Conservation (phyloP, 768 basidiomycete genomes). For the Amanita pallidorosea region DNA sequence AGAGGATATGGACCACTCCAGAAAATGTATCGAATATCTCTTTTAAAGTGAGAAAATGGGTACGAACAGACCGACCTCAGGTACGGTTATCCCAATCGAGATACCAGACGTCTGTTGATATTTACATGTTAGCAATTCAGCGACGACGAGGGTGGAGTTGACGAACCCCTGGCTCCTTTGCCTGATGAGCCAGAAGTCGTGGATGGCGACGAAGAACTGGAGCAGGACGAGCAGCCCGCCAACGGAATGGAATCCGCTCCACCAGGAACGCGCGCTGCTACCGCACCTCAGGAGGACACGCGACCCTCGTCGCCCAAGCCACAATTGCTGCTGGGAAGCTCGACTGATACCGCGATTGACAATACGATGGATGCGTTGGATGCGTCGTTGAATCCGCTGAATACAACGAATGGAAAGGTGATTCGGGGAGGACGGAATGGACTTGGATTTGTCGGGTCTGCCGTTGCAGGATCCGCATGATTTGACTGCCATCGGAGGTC, state of each 20-base stretch:
- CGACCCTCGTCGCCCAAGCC: slow-evolving; percentile 61
- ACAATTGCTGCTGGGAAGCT: slow-evolving; percentile 38
- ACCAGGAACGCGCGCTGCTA: slow-evolving; percentile 14
- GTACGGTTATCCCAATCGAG: slow-evolving; percentile 20
- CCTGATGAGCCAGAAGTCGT: slow-evolving; percentile 69
- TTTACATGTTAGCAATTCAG: slow-evolving; percentile 64
- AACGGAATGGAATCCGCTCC: slow-evolving; percentile 18
- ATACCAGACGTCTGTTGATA: not conserved
- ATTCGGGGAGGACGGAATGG: slow-evolving; percentile 26
- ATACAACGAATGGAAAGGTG: slow-evolving; percentile 22
- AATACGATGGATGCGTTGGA: slow-evolving; percentile 35
- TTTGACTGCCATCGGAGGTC: slow-evolving; percentile 41
- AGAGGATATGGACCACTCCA: slow-evolving; percentile 60
- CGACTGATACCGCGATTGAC: slow-evolving; percentile 33
- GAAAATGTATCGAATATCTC: slow-evolving; percentile 46
- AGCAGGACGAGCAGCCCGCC: slow-evolving; percentile 50
- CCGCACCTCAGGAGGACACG: slow-evolving; percentile 31
- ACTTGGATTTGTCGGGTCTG: slow-evolving; percentile 52
- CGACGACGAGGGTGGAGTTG: slow-evolving; percentile 71
- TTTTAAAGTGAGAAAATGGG: slow-evolving; percentile 69
- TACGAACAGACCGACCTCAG: slow-evolving; percentile 70
- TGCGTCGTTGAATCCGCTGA: slow-evolving; percentile 45
- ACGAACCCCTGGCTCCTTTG: slow-evolving; percentile 73
- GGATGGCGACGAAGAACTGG: slow-evolving; percentile 68
- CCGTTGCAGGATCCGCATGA: slow-evolving; percentile 56